phyloP scores from a whole-genome alignment of 2,329 filamentous ascomycete genomes.

The Venturia oleaginea region DNA sequence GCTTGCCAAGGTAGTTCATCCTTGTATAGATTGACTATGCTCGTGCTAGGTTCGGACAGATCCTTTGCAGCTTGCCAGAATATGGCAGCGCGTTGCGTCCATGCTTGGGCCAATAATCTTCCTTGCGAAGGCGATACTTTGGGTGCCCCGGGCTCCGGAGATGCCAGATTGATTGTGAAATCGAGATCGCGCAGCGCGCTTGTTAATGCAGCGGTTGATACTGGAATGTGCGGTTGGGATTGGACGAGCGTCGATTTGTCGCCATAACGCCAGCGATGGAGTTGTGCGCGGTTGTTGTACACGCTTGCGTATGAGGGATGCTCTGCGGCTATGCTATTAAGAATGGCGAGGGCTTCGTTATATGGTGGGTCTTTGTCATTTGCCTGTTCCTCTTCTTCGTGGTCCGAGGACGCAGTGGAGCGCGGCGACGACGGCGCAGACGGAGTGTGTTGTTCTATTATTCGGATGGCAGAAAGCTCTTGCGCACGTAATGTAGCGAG shows the following conservation, averaged over 20 bases:
- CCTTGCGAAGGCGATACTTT: slow-evolving; percentile 11
- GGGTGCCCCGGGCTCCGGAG: not conserved
- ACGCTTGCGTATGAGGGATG: slow-evolving; percentile 62
- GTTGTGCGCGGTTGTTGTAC: slow-evolving; percentile 66
- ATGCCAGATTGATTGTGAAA: slow-evolving; percentile 13
- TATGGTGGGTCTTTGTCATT: not conserved
- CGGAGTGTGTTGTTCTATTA: slow-evolving; percentile 19
- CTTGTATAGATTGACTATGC: not conserved
- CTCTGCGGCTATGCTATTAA: slow-evolving; percentile 48
- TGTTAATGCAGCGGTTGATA: not conserved
- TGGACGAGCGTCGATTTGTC: slow-evolving; percentile 32
- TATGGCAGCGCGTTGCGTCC: slow-evolving; percentile 15
- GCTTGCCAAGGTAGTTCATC: slow-evolving; percentile 23
- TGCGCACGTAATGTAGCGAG: slow-evolving; percentile 17
- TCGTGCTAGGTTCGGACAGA: not conserved
- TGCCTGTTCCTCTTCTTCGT: not conserved
- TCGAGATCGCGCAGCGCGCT: slow-evolving; percentile 7
- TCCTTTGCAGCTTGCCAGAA: slow-evolving; percentile 8
- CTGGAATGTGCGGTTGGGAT: not conserved
- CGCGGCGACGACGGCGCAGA: not conserved
- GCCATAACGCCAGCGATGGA: slow-evolving; percentile 52
- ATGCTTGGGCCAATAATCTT: slow-evolving; percentile 13
- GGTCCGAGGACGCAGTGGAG: not conserved
- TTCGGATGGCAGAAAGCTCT: slow-evolving; percentile 20
- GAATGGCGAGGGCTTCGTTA: slow-evolving; percentile 23